These are phyloP conservation scores for Komagataella pastoris DNA, from an alignment of 805 yeast genomes.

Conservation along the genomic window DNA sequence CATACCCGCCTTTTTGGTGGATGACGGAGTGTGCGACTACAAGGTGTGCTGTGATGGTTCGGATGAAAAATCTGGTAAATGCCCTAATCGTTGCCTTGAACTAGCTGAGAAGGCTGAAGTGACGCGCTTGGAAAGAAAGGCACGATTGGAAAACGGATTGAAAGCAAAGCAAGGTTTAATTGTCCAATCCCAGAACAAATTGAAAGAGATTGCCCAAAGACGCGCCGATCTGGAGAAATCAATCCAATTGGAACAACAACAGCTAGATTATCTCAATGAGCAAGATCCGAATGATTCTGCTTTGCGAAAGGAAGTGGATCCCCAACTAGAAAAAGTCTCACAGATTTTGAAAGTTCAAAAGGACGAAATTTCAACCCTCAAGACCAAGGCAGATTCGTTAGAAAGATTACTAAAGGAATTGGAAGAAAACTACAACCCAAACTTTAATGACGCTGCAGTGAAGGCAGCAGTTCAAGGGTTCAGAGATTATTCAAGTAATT, in stretches of 20 bases:
- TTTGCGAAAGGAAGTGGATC: slow-evolving; percentile 3
- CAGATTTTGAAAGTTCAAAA: slow-evolving; percentile 7
- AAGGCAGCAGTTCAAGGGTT: slow-evolving; percentile 51
- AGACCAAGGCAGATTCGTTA: slow-evolving; percentile 16
- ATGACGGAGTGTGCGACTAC: slow-evolving; percentile 90
- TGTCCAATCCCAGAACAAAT: slow-evolving; percentile 12
- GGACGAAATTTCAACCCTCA: slow-evolving; percentile 6
- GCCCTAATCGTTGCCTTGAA: slow-evolving; percentile 43
- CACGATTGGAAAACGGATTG: slow-evolving; percentile 19
- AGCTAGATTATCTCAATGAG: slow-evolving; percentile 10
- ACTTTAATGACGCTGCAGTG: slow-evolving; percentile 80
- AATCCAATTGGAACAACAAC: slow-evolving; percentile 1
- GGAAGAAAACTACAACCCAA: slow-evolving; percentile 55
- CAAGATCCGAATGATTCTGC: slow-evolving; percentile 7
- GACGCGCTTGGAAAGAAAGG: slow-evolving; percentile 5
- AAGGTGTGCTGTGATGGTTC: slow-evolving; percentile 88
- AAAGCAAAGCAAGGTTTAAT: slow-evolving; percentile 17
- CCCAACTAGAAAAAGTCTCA: slow-evolving; percentile 11
- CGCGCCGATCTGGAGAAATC: not conserved
- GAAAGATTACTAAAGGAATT: slow-evolving; percentile 36
- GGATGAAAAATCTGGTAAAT: slow-evolving; percentile 50
- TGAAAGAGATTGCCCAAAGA: slow-evolving; percentile 8
- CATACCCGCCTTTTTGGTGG: slow-evolving; percentile 55
- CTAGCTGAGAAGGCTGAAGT: slow-evolving; percentile 18
- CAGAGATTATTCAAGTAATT: slow-evolving; percentile 31